phyloP scores from a whole-genome alignment of 1,139 yeast species.

The Kodamaea ohmeri region DNA sequence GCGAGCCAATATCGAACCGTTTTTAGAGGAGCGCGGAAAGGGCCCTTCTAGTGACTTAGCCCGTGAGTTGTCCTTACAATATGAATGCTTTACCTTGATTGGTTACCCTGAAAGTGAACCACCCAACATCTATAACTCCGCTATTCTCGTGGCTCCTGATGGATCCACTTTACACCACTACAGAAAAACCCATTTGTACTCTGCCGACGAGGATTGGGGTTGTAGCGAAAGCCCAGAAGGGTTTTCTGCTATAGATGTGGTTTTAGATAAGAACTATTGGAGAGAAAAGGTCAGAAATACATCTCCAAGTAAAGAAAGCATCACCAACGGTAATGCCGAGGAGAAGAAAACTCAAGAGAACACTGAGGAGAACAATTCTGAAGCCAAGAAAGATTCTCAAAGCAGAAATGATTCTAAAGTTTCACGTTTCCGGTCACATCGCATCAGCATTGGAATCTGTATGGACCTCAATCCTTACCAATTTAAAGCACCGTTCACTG shows the following conservation, averaged over 20 bases:
- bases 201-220: slow-evolving; percentile 82
- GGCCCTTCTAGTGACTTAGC: slow-evolving; percentile 56
- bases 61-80: slow-evolving; percentile 44
- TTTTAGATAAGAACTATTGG: slow-evolving; percentile 31
- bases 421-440: slow-evolving; percentile 20
- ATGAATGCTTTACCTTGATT: slow-evolving; percentile 65
- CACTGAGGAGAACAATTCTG: no score
- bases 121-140: slow-evolving; percentile 59
- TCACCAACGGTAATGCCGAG: no score
- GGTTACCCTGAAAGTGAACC: slow-evolving; percentile 70
- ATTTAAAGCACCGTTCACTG: slow-evolving; percentile 73
- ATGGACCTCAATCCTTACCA: slow-evolving; percentile 92
- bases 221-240: slow-evolving; percentile 59
- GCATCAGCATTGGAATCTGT: slow-evolving; percentile 77
- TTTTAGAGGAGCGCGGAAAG: slow-evolving; percentile 38
- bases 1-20: slow-evolving; percentile 55
- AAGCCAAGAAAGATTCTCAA: no score
- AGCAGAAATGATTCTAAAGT: no score
- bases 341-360: no score
- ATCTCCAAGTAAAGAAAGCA: neutral
- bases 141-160: slow-evolving; percentile 55
- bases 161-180: slow-evolving; percentile 68
- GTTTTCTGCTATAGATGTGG: slow-evolving; percentile 43
- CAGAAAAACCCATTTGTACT: slow-evolving; percentile 74
- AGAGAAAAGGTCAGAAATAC: slow-evolving; percentile 7